Evolutionary conservation across 306 rosid genomes (phyloP), one percentile per base, ranked within the genome.

Genomic region (Datisca glomerata): DNA sequence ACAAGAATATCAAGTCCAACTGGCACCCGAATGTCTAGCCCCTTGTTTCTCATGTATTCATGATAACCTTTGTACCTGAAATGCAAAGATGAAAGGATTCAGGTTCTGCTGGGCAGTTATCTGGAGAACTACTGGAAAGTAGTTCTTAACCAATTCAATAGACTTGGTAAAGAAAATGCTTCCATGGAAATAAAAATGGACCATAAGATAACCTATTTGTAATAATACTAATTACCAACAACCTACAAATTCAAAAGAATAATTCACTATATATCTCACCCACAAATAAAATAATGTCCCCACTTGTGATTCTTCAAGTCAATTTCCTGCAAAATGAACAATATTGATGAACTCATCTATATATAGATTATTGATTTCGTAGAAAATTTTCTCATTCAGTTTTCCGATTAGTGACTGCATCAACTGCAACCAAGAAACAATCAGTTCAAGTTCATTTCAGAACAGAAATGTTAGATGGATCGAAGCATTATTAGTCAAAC

Each of bases 241-340:
- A 14, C 18, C 32, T 18, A 24, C n/a, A 13, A 48, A 48, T 31
- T 48, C 25, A 19, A 25, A 31, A 47, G 19, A 18, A 2, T 25
- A 29, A 29, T 12, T 32, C 12, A 22, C 24, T 12, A 24, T 25
- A 19, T 63, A 12, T 32, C 21, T 72, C 59, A 89, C 98, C 85
- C 98, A 55, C 98, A 89, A 41, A 89, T 74, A 65, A 89, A 89
- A 64, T 89, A 89, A 66, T 89, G 95, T 6, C 95, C 98, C 98
- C 98, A 89, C 60, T 65, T 80, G 72, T 80, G 98, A 63, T 89
- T 50, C 68, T 74, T 84, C 91, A 89, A 64, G 65, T 89, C 86
- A 28, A 89, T 64, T 73, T 76, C 86, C 98, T 89, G 61, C 51
- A 39, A 27, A 18, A 31, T 41, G 32, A 53, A 35, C 42, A 51